Base-by-base conservation (phyloP, 2,329 filamentous ascomycete genomes). In the Exserohilum turcica region DNA sequence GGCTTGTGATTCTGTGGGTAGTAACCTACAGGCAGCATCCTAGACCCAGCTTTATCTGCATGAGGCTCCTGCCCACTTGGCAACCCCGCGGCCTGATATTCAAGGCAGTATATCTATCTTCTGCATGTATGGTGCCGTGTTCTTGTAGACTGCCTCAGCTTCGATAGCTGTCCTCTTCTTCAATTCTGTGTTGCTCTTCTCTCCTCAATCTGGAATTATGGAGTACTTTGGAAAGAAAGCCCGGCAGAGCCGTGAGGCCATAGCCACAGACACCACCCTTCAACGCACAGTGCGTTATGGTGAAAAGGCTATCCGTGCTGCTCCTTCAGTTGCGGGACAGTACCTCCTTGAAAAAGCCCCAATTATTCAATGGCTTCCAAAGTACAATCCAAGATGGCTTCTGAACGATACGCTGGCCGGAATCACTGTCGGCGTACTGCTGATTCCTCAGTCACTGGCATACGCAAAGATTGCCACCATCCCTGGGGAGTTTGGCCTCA, bases 401-500 rank as follows among this genome's bases (percentile, higher is more conserved):
- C 53, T 84, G 15, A 84, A 84, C 63, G 85, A 89, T 64, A 69
- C 82, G 9, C 82, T 88, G 59, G 84, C 83, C 9, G 86, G 86
- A 15, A 76, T 89, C 62, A 90, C 87, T 2, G 84, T 90, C 40
- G 89, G 88, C 36, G 82, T 87, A 37, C 87, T 92, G 29, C 90
- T 97, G 29, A 91, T 97, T 8, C 93, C 93, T 5, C 93, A 97
- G 72, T 88, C 91, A 59, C 96, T 97, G 89, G 92, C 92, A 0
- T 97, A 97, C 75, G 92, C 93, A 93, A 74, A 97, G 86, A 62
- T 84, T 96, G 12, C 94, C 91, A 78, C 92, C 88, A 6, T 97
- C 88, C 3, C 97, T 92, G 74, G 93, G 84, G 59, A 88, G 83
- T 10, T 96, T 84, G 93, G 93, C 38, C 91, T 96, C 12, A 76